Evolutionary conservation across 768 basidiomycete genomes (phyloP).

Genomic region (Clitopilus passeckerianus): DNA sequence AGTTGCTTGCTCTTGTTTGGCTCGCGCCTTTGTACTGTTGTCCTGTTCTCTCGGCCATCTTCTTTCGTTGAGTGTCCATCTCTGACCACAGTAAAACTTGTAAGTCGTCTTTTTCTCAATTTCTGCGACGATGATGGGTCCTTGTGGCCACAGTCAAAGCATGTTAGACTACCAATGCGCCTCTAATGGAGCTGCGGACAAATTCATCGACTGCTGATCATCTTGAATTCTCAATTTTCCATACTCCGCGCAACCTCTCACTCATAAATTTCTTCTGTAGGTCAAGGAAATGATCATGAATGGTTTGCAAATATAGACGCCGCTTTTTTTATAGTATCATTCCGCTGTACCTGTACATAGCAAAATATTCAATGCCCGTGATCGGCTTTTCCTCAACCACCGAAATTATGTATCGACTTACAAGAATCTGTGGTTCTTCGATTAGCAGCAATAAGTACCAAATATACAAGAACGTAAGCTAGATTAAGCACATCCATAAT

Average conservation of each 20-base stretch:
- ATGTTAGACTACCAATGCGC: constrained; percentile 50
- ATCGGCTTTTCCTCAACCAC: too few relatives aligned
- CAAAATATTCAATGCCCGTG: too few relatives aligned
- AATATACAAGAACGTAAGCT: neutral
- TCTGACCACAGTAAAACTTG: neutral
- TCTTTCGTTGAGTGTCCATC: neutral
- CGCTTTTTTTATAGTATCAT: too few relatives aligned
- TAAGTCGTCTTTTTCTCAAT: constrained; percentile 10
- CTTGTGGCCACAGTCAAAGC: constrained; percentile 27
- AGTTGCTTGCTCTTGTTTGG: neutral
- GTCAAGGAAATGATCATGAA: neutral
- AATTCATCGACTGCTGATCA: constrained; percentile 24
- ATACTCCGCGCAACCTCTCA: neutral
- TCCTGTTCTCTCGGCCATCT: neutral
- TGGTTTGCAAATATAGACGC: neutral
- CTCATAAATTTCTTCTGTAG: constrained; percentile 1
- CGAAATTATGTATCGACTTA: too few relatives aligned
- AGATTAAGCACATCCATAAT: neutral
- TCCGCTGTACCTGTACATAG: too few relatives aligned
- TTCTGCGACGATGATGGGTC: constrained; percentile 26
- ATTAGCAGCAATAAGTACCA: neutral
- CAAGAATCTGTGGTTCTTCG: too few relatives aligned
- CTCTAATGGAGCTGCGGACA: constrained; percentile 35
- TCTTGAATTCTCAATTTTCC: neutral
- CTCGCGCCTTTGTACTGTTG: neutral